Percentiles rank a stretch among this genome's conserved stretches.
phyloP scores from a whole-genome alignment of 2,329 filamentous ascomycete species.

The Ascochyta fabae region DNA sequence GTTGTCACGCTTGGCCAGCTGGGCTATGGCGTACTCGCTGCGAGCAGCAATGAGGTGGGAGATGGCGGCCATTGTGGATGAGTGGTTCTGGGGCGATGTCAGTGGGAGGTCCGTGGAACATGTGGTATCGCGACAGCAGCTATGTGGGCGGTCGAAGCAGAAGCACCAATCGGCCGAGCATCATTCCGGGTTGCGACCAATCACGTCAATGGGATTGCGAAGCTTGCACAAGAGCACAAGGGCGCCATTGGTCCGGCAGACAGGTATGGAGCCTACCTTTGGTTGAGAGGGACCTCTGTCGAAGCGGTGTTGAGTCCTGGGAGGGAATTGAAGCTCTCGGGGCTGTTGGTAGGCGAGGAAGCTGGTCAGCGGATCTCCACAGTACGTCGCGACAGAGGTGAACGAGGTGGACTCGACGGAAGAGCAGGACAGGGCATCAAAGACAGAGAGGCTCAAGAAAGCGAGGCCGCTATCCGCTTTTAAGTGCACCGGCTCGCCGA shows the following conservation, averaged over 20 bases:
- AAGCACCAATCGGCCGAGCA: slow-evolving; percentile 12
- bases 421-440: slow-evolving; percentile 40
- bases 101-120: slow-evolving; percentile 20
- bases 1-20: slow-evolving; percentile 61
- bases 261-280: slow-evolving; percentile 40
- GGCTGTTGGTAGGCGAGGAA: slow-evolving; percentile 33
- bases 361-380: slow-evolving; percentile 42
- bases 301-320: slow-evolving; percentile 23
- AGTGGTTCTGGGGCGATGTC: slow-evolving; percentile 30
- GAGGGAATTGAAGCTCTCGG: slow-evolving; percentile 29
- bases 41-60: slow-evolving; percentile 47
- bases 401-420: slow-evolving; percentile 31
- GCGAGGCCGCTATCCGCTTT: slow-evolving; percentile 35
- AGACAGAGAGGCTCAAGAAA: slow-evolving; percentile 26
- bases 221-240: background rate
- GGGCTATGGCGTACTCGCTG: slow-evolving; percentile 46
- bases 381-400: slow-evolving; percentile 33
- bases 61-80: slow-evolving; percentile 47
- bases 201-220: no score
- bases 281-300: slow-evolving; percentile 29
- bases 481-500: slow-evolving; percentile 39
- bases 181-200: slow-evolving; percentile 5
- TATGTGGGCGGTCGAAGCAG: slow-evolving; percentile 2
- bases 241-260: no score
- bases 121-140: slow-evolving; percentile 3